Conservation (phyloP, 2,329 filamentous ascomycete genomes). For the Aspergillus transmontanensis region DNA sequence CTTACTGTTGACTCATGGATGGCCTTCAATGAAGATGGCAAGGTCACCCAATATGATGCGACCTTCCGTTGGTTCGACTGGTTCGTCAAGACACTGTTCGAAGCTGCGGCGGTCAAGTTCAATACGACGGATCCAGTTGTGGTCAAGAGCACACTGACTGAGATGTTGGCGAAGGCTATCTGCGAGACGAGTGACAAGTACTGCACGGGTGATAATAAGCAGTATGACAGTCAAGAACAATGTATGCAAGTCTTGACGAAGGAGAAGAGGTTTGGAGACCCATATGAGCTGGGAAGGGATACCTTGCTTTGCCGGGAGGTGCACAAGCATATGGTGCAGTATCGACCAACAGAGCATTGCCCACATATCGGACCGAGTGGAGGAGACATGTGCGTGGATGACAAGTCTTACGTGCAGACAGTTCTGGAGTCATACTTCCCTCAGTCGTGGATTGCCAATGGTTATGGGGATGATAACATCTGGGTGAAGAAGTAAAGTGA, state of each 20-base stretch:
- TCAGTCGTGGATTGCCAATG: constrained; percentile 28
- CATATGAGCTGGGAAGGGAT: constrained; percentile 28
- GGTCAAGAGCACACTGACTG: constrained; percentile 2
- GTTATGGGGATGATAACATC: constrained; percentile 22
- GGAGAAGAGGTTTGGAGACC: constrained; percentile 26
- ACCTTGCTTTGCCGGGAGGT: constrained; percentile 32
- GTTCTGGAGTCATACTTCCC: constrained; percentile 28
- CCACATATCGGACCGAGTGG: constrained; percentile 31
- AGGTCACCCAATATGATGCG: constrained; percentile 29
- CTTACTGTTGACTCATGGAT: constrained; percentile 32
- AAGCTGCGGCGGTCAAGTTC: constrained; percentile 17
- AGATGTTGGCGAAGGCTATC: constrained; percentile 22
- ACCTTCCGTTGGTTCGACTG: constrained; percentile 30
- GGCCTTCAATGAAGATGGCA: constrained; percentile 22
- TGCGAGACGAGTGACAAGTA: constrained; percentile 24
- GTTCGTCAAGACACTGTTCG: constrained; percentile 22
- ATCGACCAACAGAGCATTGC: constrained; percentile 29
- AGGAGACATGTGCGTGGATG: constrained; percentile 32
- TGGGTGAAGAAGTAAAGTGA: constrained; percentile 15
- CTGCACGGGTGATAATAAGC: constrained; percentile 23
- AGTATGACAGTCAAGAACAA: constrained; percentile 20
- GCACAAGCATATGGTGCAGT: constrained; percentile 33
- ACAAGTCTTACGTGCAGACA: constrained; percentile 25
- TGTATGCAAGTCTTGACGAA: constrained; percentile 25
- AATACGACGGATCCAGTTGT: constrained; percentile 16